These are phyloP conservation scores for Yamadazyma phyllophila DNA, from an alignment of 805 yeast genomes.

Conservation along the genomic window DNA sequence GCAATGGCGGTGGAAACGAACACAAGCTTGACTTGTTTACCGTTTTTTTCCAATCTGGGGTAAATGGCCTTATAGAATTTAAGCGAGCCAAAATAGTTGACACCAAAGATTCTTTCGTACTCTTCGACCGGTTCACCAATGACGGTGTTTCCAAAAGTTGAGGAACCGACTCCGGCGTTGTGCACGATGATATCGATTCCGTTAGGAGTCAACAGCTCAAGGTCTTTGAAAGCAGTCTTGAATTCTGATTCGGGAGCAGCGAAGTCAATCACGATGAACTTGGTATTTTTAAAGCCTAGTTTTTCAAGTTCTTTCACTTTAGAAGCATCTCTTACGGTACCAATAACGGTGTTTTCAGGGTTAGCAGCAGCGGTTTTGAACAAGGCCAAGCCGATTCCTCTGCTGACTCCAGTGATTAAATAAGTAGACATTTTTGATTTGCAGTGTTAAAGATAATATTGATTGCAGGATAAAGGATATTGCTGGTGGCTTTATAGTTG, in stretches of 20 bases:
- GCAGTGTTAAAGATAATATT: too few species aligned
- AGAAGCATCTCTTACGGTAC: slow-evolving; percentile 21
- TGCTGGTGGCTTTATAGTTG: too few species aligned
- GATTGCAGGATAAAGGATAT: too few species aligned
- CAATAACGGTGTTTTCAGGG: slow-evolving; percentile 21
- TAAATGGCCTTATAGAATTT: slow-evolving; percentile 1
- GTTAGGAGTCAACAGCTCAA: slow-evolving; percentile 19
- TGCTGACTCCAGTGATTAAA: slow-evolving; percentile 41
- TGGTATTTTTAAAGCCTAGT: slow-evolving; percentile 7
- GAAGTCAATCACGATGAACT: slow-evolving; percentile 8
- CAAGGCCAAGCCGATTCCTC: slow-evolving; percentile 39
- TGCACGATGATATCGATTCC: slow-evolving; percentile 34
- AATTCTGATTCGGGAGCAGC: slow-evolving; percentile 8
- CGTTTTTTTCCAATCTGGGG: not conserved
- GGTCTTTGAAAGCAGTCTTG: slow-evolving; percentile 10
- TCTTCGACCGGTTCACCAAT: not conserved
- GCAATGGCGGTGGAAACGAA: slow-evolving; percentile 15
- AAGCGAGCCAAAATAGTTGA: slow-evolving; percentile 1
- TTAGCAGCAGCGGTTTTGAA: slow-evolving; percentile 20
- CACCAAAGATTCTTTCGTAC: not conserved
- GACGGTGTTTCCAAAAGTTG: not conserved
- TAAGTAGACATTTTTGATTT: slow-evolving; percentile 14
- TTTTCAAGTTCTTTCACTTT: slow-evolving; percentile 11
- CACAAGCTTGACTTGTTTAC: not conserved
- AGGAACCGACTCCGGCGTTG: slow-evolving; percentile 26